phyloP scores from a whole-genome alignment of 306 rosid genomes.

The Oxytropis ochrocephala region DNA sequence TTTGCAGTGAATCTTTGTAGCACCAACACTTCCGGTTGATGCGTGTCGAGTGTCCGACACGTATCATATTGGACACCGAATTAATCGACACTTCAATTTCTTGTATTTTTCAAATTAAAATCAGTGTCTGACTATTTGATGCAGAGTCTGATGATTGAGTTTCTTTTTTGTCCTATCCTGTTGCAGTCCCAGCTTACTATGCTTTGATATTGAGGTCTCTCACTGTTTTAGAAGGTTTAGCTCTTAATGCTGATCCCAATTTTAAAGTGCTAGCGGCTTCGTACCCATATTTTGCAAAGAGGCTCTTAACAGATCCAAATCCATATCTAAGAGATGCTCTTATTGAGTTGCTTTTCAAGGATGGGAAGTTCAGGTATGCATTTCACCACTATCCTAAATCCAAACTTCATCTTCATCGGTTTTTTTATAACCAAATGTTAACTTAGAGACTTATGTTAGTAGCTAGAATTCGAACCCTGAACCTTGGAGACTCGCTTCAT shows the following conservation, averaged over 20 bases:
- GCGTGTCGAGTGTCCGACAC: too few relatives aligned
- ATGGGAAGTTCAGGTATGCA: slow-evolving; percentile 73
- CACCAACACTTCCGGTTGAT: too few relatives aligned
- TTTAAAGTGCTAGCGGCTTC: slow-evolving; percentile 96
- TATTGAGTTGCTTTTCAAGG: slow-evolving; percentile 82
- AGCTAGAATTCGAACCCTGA: too few relatives aligned
- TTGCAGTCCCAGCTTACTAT: slow-evolving; percentile 89
- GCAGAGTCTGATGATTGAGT: slow-evolving; percentile 24
- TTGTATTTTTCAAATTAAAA: too few relatives aligned
- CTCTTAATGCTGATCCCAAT: slow-evolving; percentile 88
- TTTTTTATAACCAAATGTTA: too few relatives aligned
- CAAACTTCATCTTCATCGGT: background rate
- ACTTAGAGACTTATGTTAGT: too few relatives aligned
- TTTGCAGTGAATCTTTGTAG: too few relatives aligned
- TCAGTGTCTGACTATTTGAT: background rate
- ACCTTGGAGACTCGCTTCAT: background rate
- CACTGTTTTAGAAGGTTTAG: slow-evolving; percentile 87
- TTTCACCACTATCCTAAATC: slow-evolving; percentile 6
- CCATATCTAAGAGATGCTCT: slow-evolving; percentile 95
- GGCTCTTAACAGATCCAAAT: slow-evolving; percentile 89
- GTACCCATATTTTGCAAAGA: slow-evolving; percentile 87
- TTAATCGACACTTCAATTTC: too few relatives aligned
- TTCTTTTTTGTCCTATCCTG: background rate
- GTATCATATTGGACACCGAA: too few relatives aligned
- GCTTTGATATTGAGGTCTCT: slow-evolving; percentile 90